phyloP scores from a whole-genome alignment of 2,329 filamentous ascomycete genomes.

The Magnaporthiopsis rhizophila region DNA sequence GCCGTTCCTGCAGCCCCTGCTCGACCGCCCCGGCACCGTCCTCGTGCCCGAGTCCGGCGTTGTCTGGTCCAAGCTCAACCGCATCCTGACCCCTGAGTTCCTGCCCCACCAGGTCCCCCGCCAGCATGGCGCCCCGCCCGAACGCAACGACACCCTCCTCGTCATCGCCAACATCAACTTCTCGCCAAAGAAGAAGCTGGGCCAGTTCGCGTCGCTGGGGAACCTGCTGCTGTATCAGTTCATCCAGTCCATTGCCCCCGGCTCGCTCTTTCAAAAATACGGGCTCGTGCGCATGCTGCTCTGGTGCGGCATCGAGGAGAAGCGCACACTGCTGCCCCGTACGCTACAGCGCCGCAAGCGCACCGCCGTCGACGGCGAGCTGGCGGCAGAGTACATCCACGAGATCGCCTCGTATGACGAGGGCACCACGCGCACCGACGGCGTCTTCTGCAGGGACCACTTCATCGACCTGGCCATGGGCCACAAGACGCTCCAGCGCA shows the following conservation, averaged over 20 bases:
- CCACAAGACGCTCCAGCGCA: constrained; percentile 31
- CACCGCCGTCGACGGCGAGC: constrained; percentile 49
- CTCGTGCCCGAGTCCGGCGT: constrained; percentile 50
- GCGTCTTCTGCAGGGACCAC: constrained; percentile 23
- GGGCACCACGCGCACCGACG: neutral
- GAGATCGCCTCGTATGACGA: constrained; percentile 34
- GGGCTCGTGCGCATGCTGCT: constrained; percentile 74
- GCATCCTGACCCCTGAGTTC: constrained; percentile 40
- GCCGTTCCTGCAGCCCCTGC: constrained; percentile 52
- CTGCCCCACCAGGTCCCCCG: constrained; percentile 46
- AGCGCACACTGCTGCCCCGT: constrained; percentile 51
- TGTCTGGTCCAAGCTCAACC: constrained; percentile 50
- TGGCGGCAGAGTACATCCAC: constrained; percentile 49
- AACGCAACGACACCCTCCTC: constrained; percentile 65
- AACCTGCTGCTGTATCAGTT: constrained; percentile 55
- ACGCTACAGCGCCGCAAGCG: constrained; percentile 47
- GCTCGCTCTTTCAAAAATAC: constrained; percentile 61
- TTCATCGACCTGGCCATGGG: constrained; percentile 40
- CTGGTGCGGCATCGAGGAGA: constrained; percentile 59
- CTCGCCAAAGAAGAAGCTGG: constrained; percentile 40
- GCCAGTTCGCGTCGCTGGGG: constrained; percentile 47
- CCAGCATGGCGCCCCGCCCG: constrained; percentile 29
- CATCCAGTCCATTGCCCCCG: constrained; percentile 47
- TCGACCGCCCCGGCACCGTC: constrained; percentile 37
- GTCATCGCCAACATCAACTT: constrained; percentile 60